Evolutionary conservation across 345 rosid species (phyloP).

Genomic region (Populus simonii): DNA sequence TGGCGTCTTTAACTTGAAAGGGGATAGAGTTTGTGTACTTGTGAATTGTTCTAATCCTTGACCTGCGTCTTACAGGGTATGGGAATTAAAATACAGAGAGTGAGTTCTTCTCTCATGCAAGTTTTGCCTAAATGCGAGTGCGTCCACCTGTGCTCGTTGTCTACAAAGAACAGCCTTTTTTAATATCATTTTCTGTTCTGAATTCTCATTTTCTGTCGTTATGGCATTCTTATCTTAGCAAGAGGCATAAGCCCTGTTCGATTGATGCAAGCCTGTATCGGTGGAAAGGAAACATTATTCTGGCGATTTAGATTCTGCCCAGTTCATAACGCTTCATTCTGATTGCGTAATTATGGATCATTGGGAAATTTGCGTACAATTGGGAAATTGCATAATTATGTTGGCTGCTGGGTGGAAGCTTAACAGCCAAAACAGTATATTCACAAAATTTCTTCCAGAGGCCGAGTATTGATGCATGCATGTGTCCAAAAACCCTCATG

Average conservation of each 20-base stretch:
- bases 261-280: background rate
- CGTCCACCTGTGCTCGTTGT: background rate
- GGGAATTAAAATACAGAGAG: background rate
- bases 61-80: background rate
- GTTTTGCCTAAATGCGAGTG: background rate
- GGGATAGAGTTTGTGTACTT: too few relatives aligned
- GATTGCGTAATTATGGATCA: background rate
- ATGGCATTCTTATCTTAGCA: background rate
- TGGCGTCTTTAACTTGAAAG: too few relatives aligned
- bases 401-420: too few relatives aligned
- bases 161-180: too few relatives aligned
- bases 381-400: background rate
- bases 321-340: background rate
- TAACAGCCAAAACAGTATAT: too few relatives aligned
- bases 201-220: background rate
- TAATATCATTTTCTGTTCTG: too few relatives aligned
- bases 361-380: too few relatives aligned
- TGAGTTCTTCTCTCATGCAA: background rate
- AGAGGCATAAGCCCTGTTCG: background rate
- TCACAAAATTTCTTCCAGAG: too few relatives aligned
- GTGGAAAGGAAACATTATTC: background rate
- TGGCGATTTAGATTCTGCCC: background rate
- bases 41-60: too few relatives aligned
- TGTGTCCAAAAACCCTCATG: too few relatives aligned
- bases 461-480: too few relatives aligned